Conservation (phyloP, 345 rosid genomes). For the Anacardium occidentale region DNA sequence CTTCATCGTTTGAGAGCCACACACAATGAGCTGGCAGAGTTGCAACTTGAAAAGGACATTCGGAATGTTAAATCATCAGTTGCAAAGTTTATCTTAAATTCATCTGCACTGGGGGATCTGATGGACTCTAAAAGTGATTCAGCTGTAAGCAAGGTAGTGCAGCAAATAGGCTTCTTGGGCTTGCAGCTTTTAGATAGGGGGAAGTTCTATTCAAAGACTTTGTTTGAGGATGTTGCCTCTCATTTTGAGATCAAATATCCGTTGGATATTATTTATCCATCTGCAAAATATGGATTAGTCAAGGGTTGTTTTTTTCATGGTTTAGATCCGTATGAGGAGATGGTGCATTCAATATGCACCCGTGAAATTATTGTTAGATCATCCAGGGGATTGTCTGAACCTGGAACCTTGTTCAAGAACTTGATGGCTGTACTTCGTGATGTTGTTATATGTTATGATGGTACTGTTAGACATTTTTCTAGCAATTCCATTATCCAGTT, state of each 20-base stretch:
- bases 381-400: constrained; percentile 88
- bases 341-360: constrained; percentile 77
- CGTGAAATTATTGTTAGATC: constrained; percentile 92
- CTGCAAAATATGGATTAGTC: constrained; percentile 73
- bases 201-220: constrained; percentile 68
- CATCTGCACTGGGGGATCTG: constrained; percentile 63
- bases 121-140: constrained; percentile 83
- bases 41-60: constrained; percentile 73
- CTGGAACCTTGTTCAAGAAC: constrained; percentile 91
- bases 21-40: constrained; percentile 58
- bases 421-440: constrained; percentile 97
- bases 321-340: constrained; percentile 87
- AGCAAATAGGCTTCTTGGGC: constrained; percentile 87
- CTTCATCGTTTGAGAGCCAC: constrained; percentile 54
- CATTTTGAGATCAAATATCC: constrained; percentile 62
- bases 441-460: constrained; percentile 82
- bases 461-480: constrained; percentile 81
- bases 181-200: constrained; percentile 81
- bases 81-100: constrained; percentile 51
- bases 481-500: constrained; percentile 86
- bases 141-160: constrained; percentile 65
- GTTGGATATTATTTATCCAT: constrained; percentile 45
- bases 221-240: constrained; percentile 72
- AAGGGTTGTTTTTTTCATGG: constrained; percentile 76
- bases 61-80: constrained; percentile 46